Base-by-base conservation (phyloP, 179 eudicot species). In the Vitellaria paradoxa region DNA sequence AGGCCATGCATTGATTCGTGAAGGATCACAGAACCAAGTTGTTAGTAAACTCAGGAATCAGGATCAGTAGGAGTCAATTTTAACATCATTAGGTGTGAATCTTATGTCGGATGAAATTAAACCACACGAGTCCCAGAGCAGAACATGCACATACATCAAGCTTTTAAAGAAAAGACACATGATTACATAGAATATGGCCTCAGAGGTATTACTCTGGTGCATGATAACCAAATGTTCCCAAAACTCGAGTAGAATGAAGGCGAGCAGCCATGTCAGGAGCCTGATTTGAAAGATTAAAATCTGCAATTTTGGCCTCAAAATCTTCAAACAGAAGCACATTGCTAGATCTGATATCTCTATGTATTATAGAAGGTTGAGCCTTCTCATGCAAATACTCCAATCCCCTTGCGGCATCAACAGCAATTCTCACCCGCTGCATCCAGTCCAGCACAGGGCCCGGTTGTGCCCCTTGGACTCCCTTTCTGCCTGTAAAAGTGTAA, bases 201-300 rank as follows among this genome's bases (percentile, higher is more conserved):
- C 17, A 59, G 75, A 70, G 68, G 56, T 15, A 74, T 82, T 82
- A 86, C 89, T 86, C 89, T 72, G 89, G 89, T 76, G 89, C 89
- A 66, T 86, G 89, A 78, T 86, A 86, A 24, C 89, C 89, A 76
- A 86, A 86, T 45, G 89, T 86, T 78, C 89, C 89, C 56, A 86
- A 75, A 47, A 86, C 89, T 23, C 89, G 84, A 68, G 89, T 86
- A 66, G 89, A 86, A 82, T 86, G 89, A 76, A 86, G 85, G 47
- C 89, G 87, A 57, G 89, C 89, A 42, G 89, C 89, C 87, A 82
- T 84, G 71, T 86, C 89, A 62, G 89, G 89, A 46, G 89, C 76
- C 76, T 86, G 89, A 82, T 84, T 86, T n/a, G 87, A 80, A 18
- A 86, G 82, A 70, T 86, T 82, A 84, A 86, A 86, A 73, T 86